Conservation (phyloP, 2,329 filamentous ascomycete species). For the Fusarium continuum region DNA sequence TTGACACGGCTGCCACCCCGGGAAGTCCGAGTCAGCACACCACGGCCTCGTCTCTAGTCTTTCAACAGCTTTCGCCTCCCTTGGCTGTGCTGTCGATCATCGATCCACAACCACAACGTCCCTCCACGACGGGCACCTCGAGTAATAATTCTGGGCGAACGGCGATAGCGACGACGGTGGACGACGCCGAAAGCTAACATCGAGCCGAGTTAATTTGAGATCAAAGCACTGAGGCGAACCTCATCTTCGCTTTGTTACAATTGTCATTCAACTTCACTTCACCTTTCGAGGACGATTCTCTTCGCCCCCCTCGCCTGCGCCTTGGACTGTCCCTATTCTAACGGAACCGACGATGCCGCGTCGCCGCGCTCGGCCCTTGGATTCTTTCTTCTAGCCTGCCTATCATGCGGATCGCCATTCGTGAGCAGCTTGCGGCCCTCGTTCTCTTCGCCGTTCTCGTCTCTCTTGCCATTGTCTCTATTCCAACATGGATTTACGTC, state of each 20-base stretch:
- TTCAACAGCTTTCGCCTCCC: constrained; percentile 29
- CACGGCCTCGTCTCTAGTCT: constrained; percentile 9
- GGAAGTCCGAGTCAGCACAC: constrained; percentile 34
- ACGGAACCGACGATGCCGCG: constrained; percentile 42
- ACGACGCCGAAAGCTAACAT: background rate
- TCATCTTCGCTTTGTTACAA: background rate
- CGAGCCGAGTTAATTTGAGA: constrained; percentile 4
- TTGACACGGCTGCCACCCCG: constrained; percentile 7
- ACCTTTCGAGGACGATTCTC: constrained; percentile 6
- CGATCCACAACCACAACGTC: constrained; percentile 34
- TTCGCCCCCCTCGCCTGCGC: constrained; percentile 6
- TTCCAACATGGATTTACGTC: constrained; percentile 75
- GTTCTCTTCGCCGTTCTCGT: constrained; percentile 79
- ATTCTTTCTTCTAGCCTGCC: constrained; percentile 39
- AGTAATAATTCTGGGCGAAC: constrained; percentile 10
- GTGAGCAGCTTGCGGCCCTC: constrained; percentile 84
- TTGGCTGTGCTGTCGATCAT: constrained; percentile 36
- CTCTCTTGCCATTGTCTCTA: constrained; percentile 78
- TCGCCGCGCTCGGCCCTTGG: constrained; percentile 32
- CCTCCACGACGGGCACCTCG: constrained; percentile 11
- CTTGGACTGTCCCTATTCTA: constrained; percentile 8
- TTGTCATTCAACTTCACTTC: background rate
- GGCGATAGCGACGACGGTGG: constrained; percentile 5
- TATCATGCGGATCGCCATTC: constrained; percentile 84
- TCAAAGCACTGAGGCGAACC: background rate